Conservation (phyloP, 2,329 filamentous ascomycete genomes). For the Ophiocordyceps camponoti-leonardi region DNA sequence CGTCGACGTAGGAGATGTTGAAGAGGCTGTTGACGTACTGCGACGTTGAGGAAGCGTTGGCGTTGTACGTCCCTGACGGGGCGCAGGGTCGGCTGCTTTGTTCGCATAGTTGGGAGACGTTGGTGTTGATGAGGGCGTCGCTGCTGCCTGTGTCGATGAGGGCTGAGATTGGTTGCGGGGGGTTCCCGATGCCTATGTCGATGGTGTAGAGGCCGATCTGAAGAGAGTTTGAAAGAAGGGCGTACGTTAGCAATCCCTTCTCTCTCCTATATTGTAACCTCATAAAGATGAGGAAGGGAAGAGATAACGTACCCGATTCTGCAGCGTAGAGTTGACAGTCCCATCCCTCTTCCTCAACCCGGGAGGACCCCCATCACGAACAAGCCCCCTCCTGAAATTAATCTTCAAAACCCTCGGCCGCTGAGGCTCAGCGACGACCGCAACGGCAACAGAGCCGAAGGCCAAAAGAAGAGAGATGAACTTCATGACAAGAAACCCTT, state of each 20-base stretch:
- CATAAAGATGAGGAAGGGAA: too few species aligned
- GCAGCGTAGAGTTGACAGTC: neutral
- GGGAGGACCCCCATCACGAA: neutral
- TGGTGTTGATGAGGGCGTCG: slow-evolving; percentile 55
- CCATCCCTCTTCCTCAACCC: neutral
- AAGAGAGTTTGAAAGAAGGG: too few species aligned
- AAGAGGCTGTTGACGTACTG: slow-evolving; percentile 57
- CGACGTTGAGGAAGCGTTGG: slow-evolving; percentile 62
- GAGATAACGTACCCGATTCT: neutral
- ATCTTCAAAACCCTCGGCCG: neutral
- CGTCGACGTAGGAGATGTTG: slow-evolving; percentile 79
- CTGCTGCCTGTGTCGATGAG: slow-evolving; percentile 54
- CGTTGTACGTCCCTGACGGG: slow-evolving; percentile 47
- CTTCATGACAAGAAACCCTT: too few species aligned
- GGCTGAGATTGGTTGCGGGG: slow-evolving; percentile 36
- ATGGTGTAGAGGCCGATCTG: slow-evolving; percentile 9
- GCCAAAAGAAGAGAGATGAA: neutral
- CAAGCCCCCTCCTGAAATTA: neutral
- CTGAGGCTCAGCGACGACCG: neutral
- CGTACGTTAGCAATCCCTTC: too few species aligned
- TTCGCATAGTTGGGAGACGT: slow-evolving; percentile 41
- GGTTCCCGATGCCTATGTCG: slow-evolving; percentile 46
- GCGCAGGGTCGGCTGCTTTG: slow-evolving; percentile 32
- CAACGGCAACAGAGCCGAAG: neutral
- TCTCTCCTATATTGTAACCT: too few species aligned